Percentiles rank a stretch among this genome's conserved stretches.
Conservation (phyloP, 208 protist species). For the Crithidia acanthocephali region DNA sequence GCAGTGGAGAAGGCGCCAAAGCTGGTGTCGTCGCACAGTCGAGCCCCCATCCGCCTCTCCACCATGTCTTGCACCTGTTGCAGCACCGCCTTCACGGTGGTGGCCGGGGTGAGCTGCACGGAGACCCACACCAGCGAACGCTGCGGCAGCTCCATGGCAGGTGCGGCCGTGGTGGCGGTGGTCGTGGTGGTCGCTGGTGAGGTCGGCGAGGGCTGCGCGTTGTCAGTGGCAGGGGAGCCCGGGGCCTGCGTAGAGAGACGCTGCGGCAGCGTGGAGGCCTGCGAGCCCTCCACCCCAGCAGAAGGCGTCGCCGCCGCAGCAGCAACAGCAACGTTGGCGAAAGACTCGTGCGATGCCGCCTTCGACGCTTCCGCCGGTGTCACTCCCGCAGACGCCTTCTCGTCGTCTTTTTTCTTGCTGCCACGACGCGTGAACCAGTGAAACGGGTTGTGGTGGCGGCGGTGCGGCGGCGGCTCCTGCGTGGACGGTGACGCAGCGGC, state of each 20-base stretch:
- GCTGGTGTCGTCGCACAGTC: conserved; percentile 12
- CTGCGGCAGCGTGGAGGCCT: neutral
- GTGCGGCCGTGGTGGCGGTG: neutral
- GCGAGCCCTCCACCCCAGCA: neutral
- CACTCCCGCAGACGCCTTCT: neutral
- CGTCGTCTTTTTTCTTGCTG: neutral
- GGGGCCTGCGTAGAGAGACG: neutral
- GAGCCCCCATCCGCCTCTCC: conserved; percentile 38
- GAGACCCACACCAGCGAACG: conserved; percentile 49
- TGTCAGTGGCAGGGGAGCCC: neutral
- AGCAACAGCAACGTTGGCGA: neutral
- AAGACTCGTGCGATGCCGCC: neutral
- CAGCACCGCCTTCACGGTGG: conserved; percentile 38
- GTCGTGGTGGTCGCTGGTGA: neutral
- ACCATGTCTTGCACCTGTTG: conserved; percentile 35
- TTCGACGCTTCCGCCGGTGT: neutral
- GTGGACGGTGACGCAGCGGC: neutral
- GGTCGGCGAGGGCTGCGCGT: neutral
- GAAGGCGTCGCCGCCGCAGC: too few relatives aligned
- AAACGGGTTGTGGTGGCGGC: conserved; percentile 2
- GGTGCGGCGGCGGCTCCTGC: neutral
- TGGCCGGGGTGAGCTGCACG: conserved; percentile 32
- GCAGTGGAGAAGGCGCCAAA: neutral
- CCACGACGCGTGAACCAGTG: conserved; percentile 2
- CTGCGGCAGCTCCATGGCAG: neutral